Percentiles rank a stretch among this genome's conserved stretches.
Evolutionary conservation across 2,329 filamentous ascomycete species (phyloP).

Genomic region (Botryotinia globosa): DNA sequence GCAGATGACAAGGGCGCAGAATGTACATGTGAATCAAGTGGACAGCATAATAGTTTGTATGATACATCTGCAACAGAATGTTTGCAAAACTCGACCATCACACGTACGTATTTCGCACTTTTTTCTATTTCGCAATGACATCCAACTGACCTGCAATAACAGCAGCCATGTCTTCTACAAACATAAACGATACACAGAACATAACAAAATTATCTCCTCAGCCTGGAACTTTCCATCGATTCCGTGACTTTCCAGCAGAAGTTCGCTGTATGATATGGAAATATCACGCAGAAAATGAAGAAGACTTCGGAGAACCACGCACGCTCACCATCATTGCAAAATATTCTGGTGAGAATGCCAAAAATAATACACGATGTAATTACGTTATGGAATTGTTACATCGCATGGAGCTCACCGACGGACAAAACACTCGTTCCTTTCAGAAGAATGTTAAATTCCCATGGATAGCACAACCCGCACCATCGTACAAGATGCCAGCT

Average conservation of each 20-base stretch:
- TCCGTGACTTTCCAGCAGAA: background rate
- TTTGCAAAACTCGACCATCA: background rate
- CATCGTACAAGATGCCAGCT: background rate
- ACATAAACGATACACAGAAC: background rate
- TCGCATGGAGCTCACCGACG: background rate
- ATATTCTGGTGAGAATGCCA: background rate
- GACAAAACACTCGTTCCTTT: background rate
- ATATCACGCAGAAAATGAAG: background rate
- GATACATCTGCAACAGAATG: background rate
- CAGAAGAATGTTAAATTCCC: background rate
- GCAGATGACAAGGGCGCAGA: background rate
- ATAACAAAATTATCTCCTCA: background rate
- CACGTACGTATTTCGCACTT: background rate
- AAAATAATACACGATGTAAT: background rate
- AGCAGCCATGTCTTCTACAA: background rate
- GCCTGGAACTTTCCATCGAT: background rate
- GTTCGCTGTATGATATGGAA: slow-evolving; percentile 1
- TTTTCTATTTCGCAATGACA: background rate
- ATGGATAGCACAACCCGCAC: background rate
- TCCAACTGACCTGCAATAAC: background rate
- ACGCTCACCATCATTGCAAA: background rate
- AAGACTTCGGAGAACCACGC: background rate
- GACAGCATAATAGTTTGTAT: background rate
- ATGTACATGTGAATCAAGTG: background rate
- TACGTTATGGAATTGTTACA: background rate